Conservation (phyloP, 139 green algal species). For the Mesotaenium endlicherianum region DNA sequence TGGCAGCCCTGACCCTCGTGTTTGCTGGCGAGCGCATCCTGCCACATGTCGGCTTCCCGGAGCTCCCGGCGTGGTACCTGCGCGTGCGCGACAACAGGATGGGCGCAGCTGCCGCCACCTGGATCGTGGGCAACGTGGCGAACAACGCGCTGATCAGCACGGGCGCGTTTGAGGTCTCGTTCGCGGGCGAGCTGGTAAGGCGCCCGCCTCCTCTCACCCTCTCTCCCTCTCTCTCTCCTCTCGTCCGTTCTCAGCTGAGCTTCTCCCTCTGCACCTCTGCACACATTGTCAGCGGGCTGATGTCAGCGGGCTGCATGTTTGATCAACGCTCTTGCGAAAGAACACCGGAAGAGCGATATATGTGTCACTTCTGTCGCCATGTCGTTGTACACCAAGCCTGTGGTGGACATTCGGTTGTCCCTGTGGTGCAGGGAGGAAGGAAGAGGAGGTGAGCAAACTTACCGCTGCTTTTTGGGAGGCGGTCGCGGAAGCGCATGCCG, state of each 20-base stretch:
- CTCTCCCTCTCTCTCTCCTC: neutral
- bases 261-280: too few species aligned
- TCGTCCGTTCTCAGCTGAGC: neutral
- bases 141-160: constrained; percentile 61
- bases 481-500: too few species aligned
- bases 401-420: too few species aligned
- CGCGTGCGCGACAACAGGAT: constrained; percentile 48
- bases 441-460: too few species aligned
- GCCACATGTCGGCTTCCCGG: constrained; percentile 44
- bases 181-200: constrained; percentile 62
- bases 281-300: too few species aligned
- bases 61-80: constrained; percentile 1
- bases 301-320: too few species aligned
- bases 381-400: too few species aligned
- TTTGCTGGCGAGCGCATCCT: constrained; percentile 58
- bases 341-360: too few species aligned
- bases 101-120: constrained; percentile 48
- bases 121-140: constrained; percentile 69
- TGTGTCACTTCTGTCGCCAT: too few species aligned
- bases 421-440: too few species aligned
- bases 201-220: neutral
- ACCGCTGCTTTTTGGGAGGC: too few species aligned
- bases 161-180: constrained; percentile 73
- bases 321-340: too few species aligned
- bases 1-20: constrained; percentile 52